These are phyloP conservation scores for Pterocarpus macrocarpus DNA, from an alignment of 306 rosid species.

Conservation along the genomic window DNA sequence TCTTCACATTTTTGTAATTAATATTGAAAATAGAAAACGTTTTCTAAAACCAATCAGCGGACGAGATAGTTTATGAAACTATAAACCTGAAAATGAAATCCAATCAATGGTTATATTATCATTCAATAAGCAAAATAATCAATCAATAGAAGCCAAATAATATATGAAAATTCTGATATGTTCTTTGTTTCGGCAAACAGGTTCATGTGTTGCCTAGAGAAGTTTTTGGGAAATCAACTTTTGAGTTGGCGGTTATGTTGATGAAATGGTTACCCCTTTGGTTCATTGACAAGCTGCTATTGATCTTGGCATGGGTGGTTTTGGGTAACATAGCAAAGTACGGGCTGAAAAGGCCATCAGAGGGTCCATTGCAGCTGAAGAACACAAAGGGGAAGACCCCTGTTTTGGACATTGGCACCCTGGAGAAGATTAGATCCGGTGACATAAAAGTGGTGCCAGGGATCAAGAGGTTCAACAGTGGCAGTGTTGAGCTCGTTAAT, in stretches of 20 bases:
- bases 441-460: constrained; percentile 76
- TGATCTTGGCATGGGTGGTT: constrained; percentile 72
- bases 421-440: constrained; percentile 85
- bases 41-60: no score
- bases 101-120: no score
- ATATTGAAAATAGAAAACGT: no score
- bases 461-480: constrained; percentile 59
- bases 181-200: constrained; percentile 48
- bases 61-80: no score
- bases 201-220: constrained; percentile 91
- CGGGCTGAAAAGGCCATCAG: constrained; percentile 78
- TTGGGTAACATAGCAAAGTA: constrained; percentile 71
- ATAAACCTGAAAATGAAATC: no score
- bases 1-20: no score
- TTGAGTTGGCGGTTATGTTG: constrained; percentile 72
- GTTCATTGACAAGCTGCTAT: constrained; percentile 77
- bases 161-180: no score
- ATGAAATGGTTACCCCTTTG: constrained; percentile 90
- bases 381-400: constrained; percentile 88
- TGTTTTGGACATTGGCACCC: constrained; percentile 87
- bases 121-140: no score
- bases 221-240: constrained; percentile 78
- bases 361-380: constrained; percentile 83
- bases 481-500: constrained; percentile 65
- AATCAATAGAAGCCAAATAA: no score